Percentiles rank a stretch among this genome's conserved stretches.
Evolutionary conservation across 495 filamentous ascomycete genomes (phyloP).

Genomic region (Pyronema domesticum): DNA sequence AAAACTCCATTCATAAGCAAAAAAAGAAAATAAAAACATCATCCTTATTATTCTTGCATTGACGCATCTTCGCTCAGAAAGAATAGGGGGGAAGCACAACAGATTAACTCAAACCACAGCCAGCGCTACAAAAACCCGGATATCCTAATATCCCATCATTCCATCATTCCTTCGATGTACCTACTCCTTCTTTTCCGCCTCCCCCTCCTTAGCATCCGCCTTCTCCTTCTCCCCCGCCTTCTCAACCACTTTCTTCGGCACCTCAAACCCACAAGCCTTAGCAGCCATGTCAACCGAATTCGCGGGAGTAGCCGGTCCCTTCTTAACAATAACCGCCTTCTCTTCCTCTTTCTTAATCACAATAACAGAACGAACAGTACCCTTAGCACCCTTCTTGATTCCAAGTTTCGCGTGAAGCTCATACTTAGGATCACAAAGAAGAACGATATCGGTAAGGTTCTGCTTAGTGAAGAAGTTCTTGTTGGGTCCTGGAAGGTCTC

Average conservation of each 20-base stretch:
- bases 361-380: constrained; percentile 73
- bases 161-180: too few species aligned
- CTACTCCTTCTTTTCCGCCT: background rate
- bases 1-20: too few species aligned
- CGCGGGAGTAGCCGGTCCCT: constrained; percentile 11
- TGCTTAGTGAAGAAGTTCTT: constrained; percentile 80
- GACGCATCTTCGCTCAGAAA: too few species aligned
- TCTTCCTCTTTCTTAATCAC: constrained; percentile 49
- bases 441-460: constrained; percentile 56
- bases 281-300: constrained; percentile 17
- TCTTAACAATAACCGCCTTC: constrained; percentile 11
- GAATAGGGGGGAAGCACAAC: too few species aligned
- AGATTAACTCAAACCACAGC: too few species aligned
- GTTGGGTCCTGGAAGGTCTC: constrained; percentile 75
- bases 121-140: too few species aligned
- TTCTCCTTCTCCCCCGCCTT: background rate
- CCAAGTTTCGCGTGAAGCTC: constrained; percentile 59
- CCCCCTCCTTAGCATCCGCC: too few species aligned
- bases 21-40: too few species aligned
- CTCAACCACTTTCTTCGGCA: too few species aligned
- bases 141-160: too few species aligned
- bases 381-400: constrained; percentile 49
- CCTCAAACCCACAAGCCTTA: constrained; percentile 8
- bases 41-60: too few species aligned
- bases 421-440: constrained; percentile 63